Conservation (phyloP, 2,329 filamentous ascomycete species). For the Cladosporium sp. region DNA sequence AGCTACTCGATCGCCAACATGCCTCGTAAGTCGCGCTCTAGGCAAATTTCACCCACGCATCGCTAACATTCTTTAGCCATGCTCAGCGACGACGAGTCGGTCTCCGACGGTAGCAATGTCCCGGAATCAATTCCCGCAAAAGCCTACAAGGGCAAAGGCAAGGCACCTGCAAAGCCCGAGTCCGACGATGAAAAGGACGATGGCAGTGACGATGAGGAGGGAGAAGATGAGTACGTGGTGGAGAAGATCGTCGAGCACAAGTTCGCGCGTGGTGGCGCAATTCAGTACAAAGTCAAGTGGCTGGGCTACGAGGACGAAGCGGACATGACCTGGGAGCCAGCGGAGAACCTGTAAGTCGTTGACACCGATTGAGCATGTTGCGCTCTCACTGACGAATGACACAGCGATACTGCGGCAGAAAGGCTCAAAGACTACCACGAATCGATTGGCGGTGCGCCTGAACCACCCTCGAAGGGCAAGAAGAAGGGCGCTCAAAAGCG, state of each 20-base stretch:
- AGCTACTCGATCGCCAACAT: constrained; percentile 14
- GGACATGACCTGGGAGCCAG: constrained; percentile 76
- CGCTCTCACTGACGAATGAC: background rate
- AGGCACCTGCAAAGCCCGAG: constrained; percentile 20
- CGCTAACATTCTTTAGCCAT: background rate
- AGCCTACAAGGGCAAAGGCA: constrained; percentile 24
- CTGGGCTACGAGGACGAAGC: constrained; percentile 66
- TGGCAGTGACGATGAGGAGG: constrained; percentile 43
- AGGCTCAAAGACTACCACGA: constrained; percentile 62
- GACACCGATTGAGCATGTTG: background rate
- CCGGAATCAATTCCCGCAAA: constrained; percentile 24
- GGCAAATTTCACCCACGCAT: background rate
- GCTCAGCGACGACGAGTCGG: constrained; percentile 15
- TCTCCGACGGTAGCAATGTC: constrained; percentile 3
- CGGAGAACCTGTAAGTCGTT: constrained; percentile 60
- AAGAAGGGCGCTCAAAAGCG: constrained; percentile 21
- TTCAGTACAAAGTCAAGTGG: constrained; percentile 74
- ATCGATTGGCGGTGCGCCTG: constrained; percentile 58
- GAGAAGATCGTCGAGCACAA: constrained; percentile 68
- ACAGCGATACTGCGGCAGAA: constrained; percentile 38
- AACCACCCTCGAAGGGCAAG: constrained; percentile 36
- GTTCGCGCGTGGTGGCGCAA: constrained; percentile 52
- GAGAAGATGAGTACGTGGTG: constrained; percentile 62
- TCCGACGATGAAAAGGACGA: constrained; percentile 32
- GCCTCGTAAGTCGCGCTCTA: constrained; percentile 24